These are phyloP conservation scores for Plantago ovata DNA, from an alignment of 257 asterid species.

Conservation along the genomic window DNA sequence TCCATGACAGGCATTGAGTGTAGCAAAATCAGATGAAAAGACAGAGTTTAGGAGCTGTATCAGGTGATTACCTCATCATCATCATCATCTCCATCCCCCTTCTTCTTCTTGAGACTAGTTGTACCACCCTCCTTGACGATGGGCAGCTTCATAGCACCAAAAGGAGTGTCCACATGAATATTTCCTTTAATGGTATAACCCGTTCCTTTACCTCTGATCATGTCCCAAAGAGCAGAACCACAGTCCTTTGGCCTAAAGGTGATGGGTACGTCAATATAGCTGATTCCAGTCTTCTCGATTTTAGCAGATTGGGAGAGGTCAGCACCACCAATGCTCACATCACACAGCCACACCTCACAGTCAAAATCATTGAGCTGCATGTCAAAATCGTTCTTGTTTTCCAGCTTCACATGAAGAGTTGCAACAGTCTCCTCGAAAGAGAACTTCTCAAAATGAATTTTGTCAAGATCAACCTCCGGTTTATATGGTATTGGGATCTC, in stretches of 20 bases:
- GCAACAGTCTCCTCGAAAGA: slow-evolving; percentile 87
- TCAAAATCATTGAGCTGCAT: slow-evolving; percentile 74
- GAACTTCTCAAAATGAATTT: slow-evolving; percentile 62
- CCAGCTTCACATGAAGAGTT: slow-evolving; percentile 73
- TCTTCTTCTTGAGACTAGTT: slow-evolving; percentile 77
- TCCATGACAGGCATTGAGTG: too few relatives aligned
- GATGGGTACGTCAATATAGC: slow-evolving; percentile 65
- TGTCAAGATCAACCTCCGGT: slow-evolving; percentile 77
- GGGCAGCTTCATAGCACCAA: slow-evolving; percentile 91
- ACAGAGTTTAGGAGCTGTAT: background rate
- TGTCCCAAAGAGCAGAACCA: slow-evolving; percentile 98
- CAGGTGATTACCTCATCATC: slow-evolving; percentile 55
- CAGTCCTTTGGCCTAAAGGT: slow-evolving; percentile 97
- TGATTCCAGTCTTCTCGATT: slow-evolving; percentile 59
- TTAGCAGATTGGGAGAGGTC: slow-evolving; percentile 56
- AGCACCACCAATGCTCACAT: slow-evolving; percentile 68
- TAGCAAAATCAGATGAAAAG: too few relatives aligned
- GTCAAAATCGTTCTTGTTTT: slow-evolving; percentile 87
- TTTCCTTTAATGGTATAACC: slow-evolving; percentile 85
- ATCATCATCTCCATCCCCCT: slow-evolving; percentile 69
- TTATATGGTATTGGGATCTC: slow-evolving; percentile 87
- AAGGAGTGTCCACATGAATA: slow-evolving; percentile 76
- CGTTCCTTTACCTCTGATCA: slow-evolving; percentile 89
- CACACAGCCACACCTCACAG: slow-evolving; percentile 85
- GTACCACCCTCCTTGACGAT: slow-evolving; percentile 89